Percentiles rank a stretch among this genome's conserved stretches.
These are phyloP conservation scores for Elsinoe arachidis DNA, from an alignment of 2,329 filamentous ascomycete genomes.

Conservation along the genomic window DNA sequence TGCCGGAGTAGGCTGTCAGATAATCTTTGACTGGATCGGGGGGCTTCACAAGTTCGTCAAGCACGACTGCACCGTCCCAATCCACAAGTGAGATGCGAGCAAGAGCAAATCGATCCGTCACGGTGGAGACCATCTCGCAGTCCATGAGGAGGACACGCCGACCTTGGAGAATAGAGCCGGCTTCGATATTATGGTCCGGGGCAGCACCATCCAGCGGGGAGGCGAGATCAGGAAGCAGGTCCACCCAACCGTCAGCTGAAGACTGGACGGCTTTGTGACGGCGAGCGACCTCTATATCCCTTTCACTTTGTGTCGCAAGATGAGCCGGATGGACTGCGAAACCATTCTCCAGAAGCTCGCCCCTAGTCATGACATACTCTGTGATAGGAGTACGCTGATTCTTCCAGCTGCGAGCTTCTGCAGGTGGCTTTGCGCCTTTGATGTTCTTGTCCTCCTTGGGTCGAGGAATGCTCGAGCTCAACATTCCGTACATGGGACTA, in stretches of 20 bases:
- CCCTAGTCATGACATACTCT: constrained; percentile 61
- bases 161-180: constrained; percentile 76
- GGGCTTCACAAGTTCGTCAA: constrained; percentile 91
- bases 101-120: constrained; percentile 65
- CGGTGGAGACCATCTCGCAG: constrained; percentile 93
- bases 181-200: constrained; percentile 61
- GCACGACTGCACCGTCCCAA: constrained; percentile 73
- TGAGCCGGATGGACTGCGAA: constrained; percentile 76
- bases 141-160: constrained; percentile 74
- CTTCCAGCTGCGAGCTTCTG: constrained; percentile 58
- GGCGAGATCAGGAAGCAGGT: constrained; percentile 54
- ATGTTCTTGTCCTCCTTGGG: constrained; percentile 57
- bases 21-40: constrained; percentile 84
- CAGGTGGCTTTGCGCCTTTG: constrained; percentile 51
- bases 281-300: constrained; percentile 41
- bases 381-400: constrained; percentile 75
- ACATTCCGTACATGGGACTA: constrained; percentile 77
- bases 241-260: constrained; percentile 64
- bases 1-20: constrained; percentile 76
- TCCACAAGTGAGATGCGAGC: constrained; percentile 79
- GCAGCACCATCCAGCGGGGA: constrained; percentile 52
- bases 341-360: constrained; percentile 73
- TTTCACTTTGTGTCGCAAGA: constrained; percentile 50
- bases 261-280: constrained; percentile 39
- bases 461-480: constrained; percentile 65